Evolutionary conservation across 768 basidiomycete genomes (phyloP).

Genomic region (Calocybe indica): DNA sequence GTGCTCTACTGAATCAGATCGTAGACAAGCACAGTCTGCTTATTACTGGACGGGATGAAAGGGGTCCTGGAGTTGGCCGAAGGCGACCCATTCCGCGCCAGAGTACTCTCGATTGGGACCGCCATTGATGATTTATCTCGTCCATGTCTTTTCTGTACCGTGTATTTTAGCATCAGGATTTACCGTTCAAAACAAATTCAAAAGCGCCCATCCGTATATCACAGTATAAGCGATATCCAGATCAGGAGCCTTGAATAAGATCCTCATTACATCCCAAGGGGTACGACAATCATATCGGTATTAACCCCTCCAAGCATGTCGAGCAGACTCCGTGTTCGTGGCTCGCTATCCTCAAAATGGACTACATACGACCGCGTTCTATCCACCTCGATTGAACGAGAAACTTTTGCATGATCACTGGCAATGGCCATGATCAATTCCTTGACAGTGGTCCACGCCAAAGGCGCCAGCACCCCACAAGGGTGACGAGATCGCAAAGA

Average conservation of each 20-base stretch:
- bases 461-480: slow-evolving; percentile 30
- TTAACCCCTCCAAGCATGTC: no score
- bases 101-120: slow-evolving; percentile 48
- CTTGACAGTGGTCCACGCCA: slow-evolving; percentile 27
- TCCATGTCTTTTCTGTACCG: no score
- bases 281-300: no score
- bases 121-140: slow-evolving; percentile 26
- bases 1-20: slow-evolving; percentile 33
- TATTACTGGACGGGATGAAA: slow-evolving; percentile 51
- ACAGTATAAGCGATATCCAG: no score
- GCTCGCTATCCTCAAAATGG: background rate
- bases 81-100: slow-evolving; percentile 42
- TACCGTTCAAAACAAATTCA: no score
- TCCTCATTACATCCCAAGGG: no score
- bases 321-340: no score
- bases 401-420: slow-evolving; percentile 19
- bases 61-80: slow-evolving; percentile 35
- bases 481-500: slow-evolving; percentile 18
- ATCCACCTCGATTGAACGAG: slow-evolving; percentile 19
- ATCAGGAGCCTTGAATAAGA: no score
- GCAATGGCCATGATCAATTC: slow-evolving; percentile 20
- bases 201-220: no score
- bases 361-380: slow-evolving; percentile 2
- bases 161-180: no score
- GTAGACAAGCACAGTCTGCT: slow-evolving; percentile 76